phyloP scores from a whole-genome alignment of 2,329 filamentous ascomycete species.

The Leptographium lundbergii region DNA sequence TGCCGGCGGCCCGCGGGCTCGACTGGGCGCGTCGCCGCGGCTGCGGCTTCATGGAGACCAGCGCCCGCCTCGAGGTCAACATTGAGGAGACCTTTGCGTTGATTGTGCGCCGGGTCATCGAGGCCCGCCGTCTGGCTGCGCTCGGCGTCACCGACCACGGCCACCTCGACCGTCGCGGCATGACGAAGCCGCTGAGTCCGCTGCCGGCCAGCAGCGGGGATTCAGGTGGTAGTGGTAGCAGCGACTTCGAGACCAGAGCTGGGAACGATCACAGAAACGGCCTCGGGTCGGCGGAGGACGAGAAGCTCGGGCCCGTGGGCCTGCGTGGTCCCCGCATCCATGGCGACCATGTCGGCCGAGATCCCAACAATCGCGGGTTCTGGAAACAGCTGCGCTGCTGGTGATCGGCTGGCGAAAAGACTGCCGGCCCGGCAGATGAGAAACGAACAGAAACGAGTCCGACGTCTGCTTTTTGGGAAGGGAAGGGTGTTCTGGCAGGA shows the following conservation, averaged over 20 bases:
- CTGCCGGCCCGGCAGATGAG: background rate
- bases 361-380: slow-evolving; percentile 30
- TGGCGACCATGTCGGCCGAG: slow-evolving; percentile 28
- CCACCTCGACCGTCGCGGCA: slow-evolving; percentile 34
- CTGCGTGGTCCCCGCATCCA: slow-evolving; percentile 29
- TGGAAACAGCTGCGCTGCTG: slow-evolving; percentile 46
- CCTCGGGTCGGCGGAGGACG: background rate
- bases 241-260: no score
- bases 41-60: slow-evolving; percentile 86
- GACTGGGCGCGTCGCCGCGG: slow-evolving; percentile 63
- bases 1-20: slow-evolving; percentile 57
- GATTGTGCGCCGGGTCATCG: slow-evolving; percentile 48
- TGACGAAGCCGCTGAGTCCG: slow-evolving; percentile 46
- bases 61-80: slow-evolving; percentile 71
- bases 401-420: slow-evolving; percentile 18
- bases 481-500: background rate
- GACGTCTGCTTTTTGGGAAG: background rate
- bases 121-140: slow-evolving; percentile 39
- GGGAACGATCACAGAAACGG: background rate
- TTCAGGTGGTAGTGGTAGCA: background rate
- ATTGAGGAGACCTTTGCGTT: slow-evolving; percentile 80
- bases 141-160: slow-evolving; percentile 27
- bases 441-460: background rate
- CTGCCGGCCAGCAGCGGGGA: slow-evolving; percentile 23
- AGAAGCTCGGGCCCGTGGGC: slow-evolving; percentile 17